Evolutionary conservation across 495 filamentous ascomycete species (phyloP), one percentile per base, ranked within the genome.

Genomic region (Xylaria acuta): DNA sequence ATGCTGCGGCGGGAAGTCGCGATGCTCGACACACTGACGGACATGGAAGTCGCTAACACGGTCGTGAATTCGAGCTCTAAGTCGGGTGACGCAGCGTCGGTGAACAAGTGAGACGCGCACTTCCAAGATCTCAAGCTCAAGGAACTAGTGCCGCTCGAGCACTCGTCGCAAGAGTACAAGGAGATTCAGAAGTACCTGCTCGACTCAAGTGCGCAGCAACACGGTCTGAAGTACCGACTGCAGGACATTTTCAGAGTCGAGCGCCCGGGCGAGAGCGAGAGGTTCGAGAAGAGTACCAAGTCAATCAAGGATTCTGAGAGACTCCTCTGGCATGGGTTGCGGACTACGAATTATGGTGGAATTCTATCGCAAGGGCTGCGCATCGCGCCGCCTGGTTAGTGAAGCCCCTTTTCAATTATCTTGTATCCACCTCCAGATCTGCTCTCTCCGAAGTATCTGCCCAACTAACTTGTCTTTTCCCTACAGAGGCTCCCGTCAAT

Each of bases 341-440:
- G 90, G 18, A 84, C 84, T 30, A 92, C 91, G 30, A 93, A 93
- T 74, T 93, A 88, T 63, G 90, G 88, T 75, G 91, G 91, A 68
- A 93, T 93, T 60, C 84, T 93, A n/a, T 88, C 86, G 41, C 91
- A 93, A 76, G 91, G 91, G 54, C 81, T 93, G 11, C 89, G 92
- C 22, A 93, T 93, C 64, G 91, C 92, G 1, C 91, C 92, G 0
- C 91, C 90, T 0, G 90, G 92, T 78, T 89, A 90, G 0, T 91
- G 90, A 9, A 89, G 89, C 5, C 88, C 82, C 67, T 91, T 90
- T 0, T 92, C 91, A 77, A 89, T 88, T 82, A 54, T 43, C 14
- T 43, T 22, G 18, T 30, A 7, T 58, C 30, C 14, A 27, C 43
- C 9, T 41, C 34, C 14, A 54, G 5, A 56, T 9, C 12, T 47